Conservation (phyloP, 139 green algal genomes). For the Micractinium conductrix region DNA sequence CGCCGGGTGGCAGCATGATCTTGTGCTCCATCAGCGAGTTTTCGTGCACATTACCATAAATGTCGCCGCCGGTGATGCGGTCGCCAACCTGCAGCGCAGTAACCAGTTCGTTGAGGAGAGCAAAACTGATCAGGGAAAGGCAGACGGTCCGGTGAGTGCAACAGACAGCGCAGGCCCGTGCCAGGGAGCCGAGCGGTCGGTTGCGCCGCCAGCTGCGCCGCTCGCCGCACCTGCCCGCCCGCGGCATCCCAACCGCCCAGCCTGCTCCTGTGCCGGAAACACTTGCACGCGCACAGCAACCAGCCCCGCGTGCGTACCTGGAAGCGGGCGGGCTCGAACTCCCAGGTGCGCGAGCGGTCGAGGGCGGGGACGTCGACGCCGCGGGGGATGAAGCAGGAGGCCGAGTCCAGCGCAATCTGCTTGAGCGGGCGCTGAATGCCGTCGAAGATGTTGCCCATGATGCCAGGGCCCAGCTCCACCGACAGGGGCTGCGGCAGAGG, state of each 20-base stretch:
- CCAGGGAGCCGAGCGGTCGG: no score
- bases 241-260: no score
- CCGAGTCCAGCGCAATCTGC: constrained; percentile 80
- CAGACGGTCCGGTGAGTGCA: no score
- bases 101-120: no score
- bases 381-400: constrained; percentile 96
- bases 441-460: constrained; percentile 99
- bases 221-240: no score
- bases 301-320: constrained; percentile 72
- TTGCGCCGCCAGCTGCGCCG: no score
- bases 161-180: no score
- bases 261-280: no score
- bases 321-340: constrained; percentile 91
- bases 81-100: constrained; percentile 83
- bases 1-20: constrained; percentile 91
- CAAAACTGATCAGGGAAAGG: no score
- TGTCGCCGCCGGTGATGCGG: constrained; percentile 93
- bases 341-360: constrained; percentile 84
- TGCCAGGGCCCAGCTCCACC: constrained; percentile 96
- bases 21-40: constrained; percentile 95
- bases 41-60: constrained; percentile 94
- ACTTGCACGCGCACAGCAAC: no score
- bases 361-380: constrained; percentile 94
- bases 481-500: constrained; percentile 81
- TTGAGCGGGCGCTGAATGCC: constrained; percentile 98